Percentiles rank a stretch among this genome's conserved stretches.
Conservation (phyloP, 345 rosid genomes). For the Aethionema arabicum region DNA sequence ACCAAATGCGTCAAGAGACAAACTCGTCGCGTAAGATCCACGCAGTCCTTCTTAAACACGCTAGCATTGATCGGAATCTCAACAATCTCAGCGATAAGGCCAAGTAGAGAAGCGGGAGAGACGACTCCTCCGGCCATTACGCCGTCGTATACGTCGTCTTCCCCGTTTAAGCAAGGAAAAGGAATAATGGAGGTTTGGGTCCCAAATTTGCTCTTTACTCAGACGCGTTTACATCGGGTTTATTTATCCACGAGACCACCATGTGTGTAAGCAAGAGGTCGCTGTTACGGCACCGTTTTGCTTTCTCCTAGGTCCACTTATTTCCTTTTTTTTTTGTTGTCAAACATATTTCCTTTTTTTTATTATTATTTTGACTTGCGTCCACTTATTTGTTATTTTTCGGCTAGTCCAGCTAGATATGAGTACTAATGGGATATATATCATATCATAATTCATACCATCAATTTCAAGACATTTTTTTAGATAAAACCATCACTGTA, state of each 20-base stretch:
- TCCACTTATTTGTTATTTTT: no score
- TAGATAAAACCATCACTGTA: no score
- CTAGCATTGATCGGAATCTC: conserved; percentile 31
- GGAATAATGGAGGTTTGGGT: not conserved
- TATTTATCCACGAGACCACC: conserved; percentile 30
- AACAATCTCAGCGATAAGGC: conserved; percentile 36
- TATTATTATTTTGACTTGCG: no score
- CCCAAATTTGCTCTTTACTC: conserved; percentile 34
- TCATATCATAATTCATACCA: no score
- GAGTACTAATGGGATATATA: no score
- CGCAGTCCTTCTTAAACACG: conserved; percentile 67
- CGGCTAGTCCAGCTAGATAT: no score
- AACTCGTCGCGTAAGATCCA: conserved; percentile 81
- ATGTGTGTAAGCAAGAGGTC: conserved; percentile 29
- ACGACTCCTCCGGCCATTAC: conserved; percentile 28
- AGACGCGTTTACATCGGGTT: conserved; percentile 30
- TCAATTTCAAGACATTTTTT: no score
- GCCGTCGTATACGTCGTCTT: conserved; percentile 3
- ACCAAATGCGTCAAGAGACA: conserved; percentile 71
- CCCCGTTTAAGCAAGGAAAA: conserved; percentile 26
- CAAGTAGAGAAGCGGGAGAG: conserved; percentile 24
- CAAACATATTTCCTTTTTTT: no score
- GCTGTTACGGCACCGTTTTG: conserved; percentile 37
- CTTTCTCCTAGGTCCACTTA: conserved; percentile 21
- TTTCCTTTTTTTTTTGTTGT: not conserved